Conservation (phyloP, 768 basidiomycete species). For the Kwoniella sp. region DNA sequence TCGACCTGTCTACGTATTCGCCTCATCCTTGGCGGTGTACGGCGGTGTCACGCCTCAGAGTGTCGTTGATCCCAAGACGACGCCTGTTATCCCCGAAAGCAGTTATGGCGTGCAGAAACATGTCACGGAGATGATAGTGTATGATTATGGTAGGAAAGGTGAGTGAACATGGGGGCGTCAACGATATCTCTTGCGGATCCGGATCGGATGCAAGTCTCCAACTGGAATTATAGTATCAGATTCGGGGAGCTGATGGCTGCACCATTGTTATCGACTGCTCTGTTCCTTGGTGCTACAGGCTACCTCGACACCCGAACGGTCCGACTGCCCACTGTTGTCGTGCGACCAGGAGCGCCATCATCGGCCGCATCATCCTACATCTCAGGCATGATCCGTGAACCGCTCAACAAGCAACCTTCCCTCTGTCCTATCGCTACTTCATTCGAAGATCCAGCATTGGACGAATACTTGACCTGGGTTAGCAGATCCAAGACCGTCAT, state of each 20-base stretch:
- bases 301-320: slow-evolving; percentile 54
- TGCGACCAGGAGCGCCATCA: slow-evolving; percentile 55
- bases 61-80: slow-evolving; percentile 52
- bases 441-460: slow-evolving; percentile 54
- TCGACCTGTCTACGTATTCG: slow-evolving; percentile 52
- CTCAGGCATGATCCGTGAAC: slow-evolving; percentile 56
- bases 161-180: slow-evolving; percentile 5
- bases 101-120: slow-evolving; percentile 55
- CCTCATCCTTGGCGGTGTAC: slow-evolving; percentile 53
- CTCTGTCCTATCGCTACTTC: slow-evolving; percentile 50
- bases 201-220: no score
- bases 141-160: slow-evolving; percentile 55
- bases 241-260: no score
- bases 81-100: slow-evolving; percentile 52
- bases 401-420: slow-evolving; percentile 48
- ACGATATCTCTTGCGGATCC: no score
- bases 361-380: slow-evolving; percentile 56
- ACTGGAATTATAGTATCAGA: no score
- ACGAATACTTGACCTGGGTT: slow-evolving; percentile 62
- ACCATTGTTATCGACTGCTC: no score
- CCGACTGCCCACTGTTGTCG: slow-evolving; percentile 53
- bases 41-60: slow-evolving; percentile 51
- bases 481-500: slow-evolving; percentile 62
- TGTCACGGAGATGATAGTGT: slow-evolving; percentile 53
- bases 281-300: no score